Evolutionary conservation across 2,329 filamentous ascomycete species (phyloP).

Genomic region (Rutstroemia sp.): DNA sequence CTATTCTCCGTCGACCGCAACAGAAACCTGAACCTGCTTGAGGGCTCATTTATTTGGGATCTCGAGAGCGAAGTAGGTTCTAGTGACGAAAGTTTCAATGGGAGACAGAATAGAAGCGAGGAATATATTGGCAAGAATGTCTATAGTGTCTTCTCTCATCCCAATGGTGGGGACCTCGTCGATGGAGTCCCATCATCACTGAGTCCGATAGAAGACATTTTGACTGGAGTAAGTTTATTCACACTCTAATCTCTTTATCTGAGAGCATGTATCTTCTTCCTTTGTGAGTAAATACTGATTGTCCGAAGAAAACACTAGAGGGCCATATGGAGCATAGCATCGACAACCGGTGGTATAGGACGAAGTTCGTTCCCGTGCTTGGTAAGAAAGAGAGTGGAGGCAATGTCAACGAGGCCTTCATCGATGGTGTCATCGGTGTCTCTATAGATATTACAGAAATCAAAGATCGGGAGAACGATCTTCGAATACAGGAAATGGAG

Average conservation of each 20-base stretch:
- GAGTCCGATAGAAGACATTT: conserved; percentile 53
- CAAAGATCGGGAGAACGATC: conserved; percentile 53
- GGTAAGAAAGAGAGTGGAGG: conserved; percentile 47
- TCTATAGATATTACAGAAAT: conserved; percentile 73
- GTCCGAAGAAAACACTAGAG: conserved; percentile 37
- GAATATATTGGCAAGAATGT: conserved; percentile 51
- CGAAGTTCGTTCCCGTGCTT: conserved; percentile 60
- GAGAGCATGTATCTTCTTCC: no score
- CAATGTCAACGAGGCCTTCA: conserved; percentile 39
- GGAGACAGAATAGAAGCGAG: conserved; percentile 17
- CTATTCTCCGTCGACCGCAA: conserved; percentile 64
- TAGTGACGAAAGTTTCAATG: conserved; percentile 30
- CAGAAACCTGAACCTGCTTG: conserved; percentile 57
- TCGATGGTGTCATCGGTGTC: conserved; percentile 71
- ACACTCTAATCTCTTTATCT: no score
- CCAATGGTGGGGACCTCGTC: conserved; percentile 8
- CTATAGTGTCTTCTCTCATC: conserved; percentile 52
- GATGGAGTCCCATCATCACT: conserved; percentile 37
- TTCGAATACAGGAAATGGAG: conserved; percentile 58
- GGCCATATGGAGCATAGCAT: conserved; percentile 51
- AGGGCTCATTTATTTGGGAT: conserved; percentile 56
- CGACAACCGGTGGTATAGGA: conserved; percentile 60
- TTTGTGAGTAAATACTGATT: no score
- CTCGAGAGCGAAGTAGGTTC: conserved; percentile 25
- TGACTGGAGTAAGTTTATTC: conserved; percentile 39